Evolutionary conservation across 345 rosid species (phyloP), one percentile per base, ranked within the genome.

Genomic region (Citrus hindsii): DNA sequence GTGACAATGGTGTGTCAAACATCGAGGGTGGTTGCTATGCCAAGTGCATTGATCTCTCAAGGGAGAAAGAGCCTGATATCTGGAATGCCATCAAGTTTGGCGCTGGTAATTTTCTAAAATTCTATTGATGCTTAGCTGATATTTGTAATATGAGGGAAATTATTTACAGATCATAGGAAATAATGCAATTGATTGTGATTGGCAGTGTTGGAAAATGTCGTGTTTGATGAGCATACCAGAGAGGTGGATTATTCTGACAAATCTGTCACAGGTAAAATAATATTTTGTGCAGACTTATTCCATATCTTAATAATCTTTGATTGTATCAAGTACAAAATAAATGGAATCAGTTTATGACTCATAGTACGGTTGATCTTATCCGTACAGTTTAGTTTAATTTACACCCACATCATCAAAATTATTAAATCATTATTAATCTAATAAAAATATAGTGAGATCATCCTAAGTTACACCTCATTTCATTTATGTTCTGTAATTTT

Each of bases 11-110:
- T 72, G 97, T 95, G 64, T 95, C 99, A n/a, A 95, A 95, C 80
- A 93, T 95, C 28, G 99, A 95, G 87, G 99, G 99, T 19, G 99
- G 98, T 33, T 93, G 99, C 87, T 95, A 95, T 78, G 99, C 99
- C 18, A 95, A 95, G 85, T 95, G 99, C 85, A 88, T 95, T 80
- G 99, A 93, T 83, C 98, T 95, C 78, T 87, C 98, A 0, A 80
- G 86, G 83, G 98, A 95, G 76, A 95, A 92, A 85, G 99, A 95
- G 79, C 97, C 97, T 73, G 99, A 95, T 82, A 95, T 93, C 73
- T 95, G 94, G 92, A 93, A 95, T 73, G 97, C 99, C 82, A 92
- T 93, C 84, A 95, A 93, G 89, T 95, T 95, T 67, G 99, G 98
- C 74, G 81, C 98, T 62, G 98, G 98, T 94, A 85, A 28, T 42